Evolutionary conservation across 1,284 basidiomycete species (phyloP), one percentile per base, ranked within the genome.

Genomic region (Vanrija pseudolonga): DNA sequence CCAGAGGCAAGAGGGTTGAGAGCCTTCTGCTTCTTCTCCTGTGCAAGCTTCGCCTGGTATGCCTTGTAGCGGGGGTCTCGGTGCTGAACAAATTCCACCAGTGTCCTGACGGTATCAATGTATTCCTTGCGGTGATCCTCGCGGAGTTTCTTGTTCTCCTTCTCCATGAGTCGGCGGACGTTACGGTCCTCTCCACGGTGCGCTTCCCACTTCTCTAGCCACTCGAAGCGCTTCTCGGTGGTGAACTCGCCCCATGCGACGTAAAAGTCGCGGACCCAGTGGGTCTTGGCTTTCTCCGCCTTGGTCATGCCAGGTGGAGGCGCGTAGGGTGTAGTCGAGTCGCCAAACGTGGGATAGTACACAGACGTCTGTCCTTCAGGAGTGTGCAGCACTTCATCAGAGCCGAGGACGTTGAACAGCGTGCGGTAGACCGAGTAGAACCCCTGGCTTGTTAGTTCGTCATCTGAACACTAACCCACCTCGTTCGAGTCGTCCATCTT

Each of bases 381-480:
- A n/a, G 76, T 73, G 50, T 85, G 80, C 47, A 84, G 78, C 7
- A 77, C 78, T 73, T 98, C 96, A 65, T 98, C 93, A 18, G 86
- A 83, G 8, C 86, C 83, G 5, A 98, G 81, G 2, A 93, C 85
- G 24, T 82, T 79, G 74, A 98, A 98, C 2, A 99, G 80, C 59
- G 91, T 89, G 19, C 87, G 84, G 72, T 93, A 98, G 8, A 97
- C 85, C 0, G 87, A 86, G 73, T 85, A 98, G 79, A 98, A 98
- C 43, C 90, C 84, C 90, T 96, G 55, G 3, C 56, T 41, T 61
- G 47, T 22, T 38, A 36, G 39, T 6, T 39, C 18, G 51, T 20
- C 46, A 18, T 51, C 26, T 50, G 23, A 20, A 28, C 24, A 20
- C 15, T 1, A 8, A 50, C 83, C 51, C 68, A 90, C 90, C 58